Percentiles rank a stretch among this genome's conserved stretches.
Conservation (phyloP, 768 basidiomycete genomes). For the Tricholoma sp. region DNA sequence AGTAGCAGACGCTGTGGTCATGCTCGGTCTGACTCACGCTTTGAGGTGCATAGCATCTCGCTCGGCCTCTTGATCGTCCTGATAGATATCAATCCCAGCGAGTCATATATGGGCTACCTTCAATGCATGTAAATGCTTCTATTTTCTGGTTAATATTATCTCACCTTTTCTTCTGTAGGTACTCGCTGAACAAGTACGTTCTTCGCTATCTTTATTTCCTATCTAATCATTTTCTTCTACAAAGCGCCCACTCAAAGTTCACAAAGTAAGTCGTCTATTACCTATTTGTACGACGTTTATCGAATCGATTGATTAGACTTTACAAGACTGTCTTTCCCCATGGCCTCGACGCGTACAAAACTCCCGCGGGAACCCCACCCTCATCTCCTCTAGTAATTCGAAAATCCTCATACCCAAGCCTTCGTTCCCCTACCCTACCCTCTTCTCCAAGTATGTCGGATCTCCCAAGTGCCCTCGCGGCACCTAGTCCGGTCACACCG, state of each 20-base stretch:
- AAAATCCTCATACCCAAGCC: conserved; percentile 21
- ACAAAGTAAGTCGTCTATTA: conserved; percentile 41
- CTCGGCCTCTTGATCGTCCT: background rate
- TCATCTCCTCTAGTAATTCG: conserved; percentile 30
- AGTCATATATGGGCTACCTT: conserved; percentile 74
- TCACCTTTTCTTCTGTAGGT: conserved; percentile 19
- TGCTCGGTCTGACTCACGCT: conserved; percentile 68
- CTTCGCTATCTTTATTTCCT: background rate
- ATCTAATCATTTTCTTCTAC: conserved; percentile 28
- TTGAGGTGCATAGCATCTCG: conserved; percentile 43
- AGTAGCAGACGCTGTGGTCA: conserved; percentile 65
- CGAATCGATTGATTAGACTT: conserved; percentile 32
- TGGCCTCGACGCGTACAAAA: conserved; percentile 43
- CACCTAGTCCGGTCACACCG: conserved; percentile 11
- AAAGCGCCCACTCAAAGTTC: conserved; percentile 73
- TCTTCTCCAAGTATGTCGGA: conserved; percentile 10
- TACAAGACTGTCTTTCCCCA: conserved; percentile 65
- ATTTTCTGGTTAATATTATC: background rate
- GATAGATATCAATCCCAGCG: conserved; percentile 32
- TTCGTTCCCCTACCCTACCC: conserved; percentile 12
- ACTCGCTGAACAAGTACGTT: background rate
- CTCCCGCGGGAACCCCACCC: conserved; percentile 32
- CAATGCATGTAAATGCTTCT: conserved; percentile 59
- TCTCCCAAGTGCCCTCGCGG: background rate
- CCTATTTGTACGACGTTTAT: conserved; percentile 2